Evolutionary conservation across 352 stramenopile genomes (phyloP).

Genomic region (Pythium phragmiticola): DNA sequence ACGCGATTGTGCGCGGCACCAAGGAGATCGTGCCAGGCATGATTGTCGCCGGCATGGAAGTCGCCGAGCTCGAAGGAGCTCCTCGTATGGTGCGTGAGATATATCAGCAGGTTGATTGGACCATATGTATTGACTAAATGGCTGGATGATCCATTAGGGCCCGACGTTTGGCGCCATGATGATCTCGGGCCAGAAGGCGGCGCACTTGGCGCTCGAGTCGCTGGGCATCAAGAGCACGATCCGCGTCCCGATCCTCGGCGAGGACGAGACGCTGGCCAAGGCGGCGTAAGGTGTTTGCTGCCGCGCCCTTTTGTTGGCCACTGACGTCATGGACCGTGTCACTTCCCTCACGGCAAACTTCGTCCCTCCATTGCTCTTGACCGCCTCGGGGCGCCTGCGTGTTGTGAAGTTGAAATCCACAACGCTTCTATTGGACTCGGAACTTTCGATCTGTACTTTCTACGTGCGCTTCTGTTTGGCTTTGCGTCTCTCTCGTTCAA

Average conservation of each 20-base stretch:
- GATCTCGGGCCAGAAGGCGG: slow-evolving; percentile 66
- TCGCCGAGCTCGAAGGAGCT: slow-evolving; percentile 56
- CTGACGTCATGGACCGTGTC: neutral
- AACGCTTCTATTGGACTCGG: too few species aligned
- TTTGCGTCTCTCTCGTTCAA: slow-evolving; percentile 24
- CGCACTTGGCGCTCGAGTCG: slow-evolving; percentile 55
- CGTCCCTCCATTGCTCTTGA: too few species aligned
- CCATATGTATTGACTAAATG: neutral
- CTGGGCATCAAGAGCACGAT: slow-evolving; percentile 62
- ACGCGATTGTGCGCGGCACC: slow-evolving; percentile 58
- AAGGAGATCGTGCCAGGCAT: slow-evolving; percentile 67
- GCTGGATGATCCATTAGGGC: slow-evolving; percentile 23
- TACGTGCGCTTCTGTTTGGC: slow-evolving; percentile 8
- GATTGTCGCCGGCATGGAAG: slow-evolving; percentile 66
- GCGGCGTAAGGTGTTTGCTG: slow-evolving; percentile 35
- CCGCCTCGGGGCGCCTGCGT: too few species aligned
- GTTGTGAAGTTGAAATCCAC: too few species aligned
- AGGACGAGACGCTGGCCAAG: slow-evolving; percentile 38
- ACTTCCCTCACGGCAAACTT: too few species aligned
- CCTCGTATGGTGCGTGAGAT: slow-evolving; percentile 43
- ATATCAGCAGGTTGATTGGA: neutral
- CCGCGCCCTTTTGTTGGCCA: neutral
- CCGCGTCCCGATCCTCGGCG: slow-evolving; percentile 33
- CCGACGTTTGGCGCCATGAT: slow-evolving; percentile 68
- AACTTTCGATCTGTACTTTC: neutral